phyloP scores from a whole-genome alignment of 148 eudicot genomes.

The Rhododendron molle region DNA sequence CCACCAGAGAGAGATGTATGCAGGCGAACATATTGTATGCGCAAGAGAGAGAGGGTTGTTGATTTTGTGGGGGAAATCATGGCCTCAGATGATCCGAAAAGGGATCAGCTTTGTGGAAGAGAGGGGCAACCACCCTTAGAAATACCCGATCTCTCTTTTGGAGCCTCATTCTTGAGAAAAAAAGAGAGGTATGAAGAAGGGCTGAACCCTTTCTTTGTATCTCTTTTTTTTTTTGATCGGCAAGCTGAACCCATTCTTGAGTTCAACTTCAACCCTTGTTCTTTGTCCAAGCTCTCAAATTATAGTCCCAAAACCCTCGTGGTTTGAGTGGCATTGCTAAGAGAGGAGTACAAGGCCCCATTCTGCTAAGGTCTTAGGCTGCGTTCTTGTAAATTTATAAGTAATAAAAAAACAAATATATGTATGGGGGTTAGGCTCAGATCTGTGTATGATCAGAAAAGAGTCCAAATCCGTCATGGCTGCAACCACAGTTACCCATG shows the following conservation, averaged over 20 bases:
- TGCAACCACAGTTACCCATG: neutral
- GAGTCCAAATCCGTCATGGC: neutral
- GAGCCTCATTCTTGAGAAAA: neutral
- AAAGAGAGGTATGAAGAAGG: too few species aligned
- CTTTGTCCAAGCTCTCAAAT: too few species aligned
- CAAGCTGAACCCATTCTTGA: neutral
- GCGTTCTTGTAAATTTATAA: too few species aligned
- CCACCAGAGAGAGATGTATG: neutral
- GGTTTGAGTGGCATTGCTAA: too few species aligned
- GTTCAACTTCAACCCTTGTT: neutral
- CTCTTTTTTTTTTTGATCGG: neutral
- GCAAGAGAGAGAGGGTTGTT: neutral
- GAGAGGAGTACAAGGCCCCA: too few species aligned
- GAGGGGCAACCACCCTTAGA: neutral
- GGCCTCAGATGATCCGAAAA: neutral
- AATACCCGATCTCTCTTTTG: neutral
- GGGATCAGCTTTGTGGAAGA: neutral
- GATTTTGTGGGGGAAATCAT: neutral
- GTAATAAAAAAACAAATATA: too few species aligned
- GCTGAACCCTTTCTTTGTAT: neutral
- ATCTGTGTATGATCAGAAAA: slow-evolving; percentile 1
- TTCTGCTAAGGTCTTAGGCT: too few species aligned
- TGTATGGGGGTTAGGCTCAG: neutral
- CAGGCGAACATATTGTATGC: too few species aligned
- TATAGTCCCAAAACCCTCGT: too few species aligned